Conservation (phyloP, 306 rosid genomes). For the Senna siamea region DNA sequence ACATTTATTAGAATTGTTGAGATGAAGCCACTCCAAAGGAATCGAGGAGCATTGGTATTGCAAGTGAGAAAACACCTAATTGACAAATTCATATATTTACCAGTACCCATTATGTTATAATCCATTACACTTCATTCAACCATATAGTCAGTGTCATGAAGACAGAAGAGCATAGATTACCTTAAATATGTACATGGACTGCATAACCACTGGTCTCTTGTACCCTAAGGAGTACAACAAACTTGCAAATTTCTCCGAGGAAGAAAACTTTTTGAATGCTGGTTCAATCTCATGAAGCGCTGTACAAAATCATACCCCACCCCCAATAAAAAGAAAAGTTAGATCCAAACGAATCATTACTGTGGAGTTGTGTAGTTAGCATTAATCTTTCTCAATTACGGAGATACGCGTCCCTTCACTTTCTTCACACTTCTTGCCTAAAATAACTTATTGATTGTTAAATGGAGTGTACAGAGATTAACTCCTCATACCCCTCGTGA, state of each 20-base stretch:
- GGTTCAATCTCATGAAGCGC: conserved; percentile 90
- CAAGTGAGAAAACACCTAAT: neutral
- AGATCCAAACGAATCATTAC: conserved; percentile 5
- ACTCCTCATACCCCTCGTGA: neutral
- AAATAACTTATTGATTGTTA: conserved; percentile 14
- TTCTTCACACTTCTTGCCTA: conserved; percentile 21
- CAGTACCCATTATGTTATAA: too few species aligned
- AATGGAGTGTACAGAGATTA: neutral
- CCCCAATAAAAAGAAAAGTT: conserved; percentile 21
- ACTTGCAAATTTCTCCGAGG: conserved; percentile 65
- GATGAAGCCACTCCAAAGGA: neutral
- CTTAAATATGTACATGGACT: conserved; percentile 98
- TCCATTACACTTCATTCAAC: conserved; percentile 27
- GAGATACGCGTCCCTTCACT: neutral
- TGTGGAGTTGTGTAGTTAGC: neutral
- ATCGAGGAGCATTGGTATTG: neutral
- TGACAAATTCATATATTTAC: neutral
- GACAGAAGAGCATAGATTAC: conserved; percentile 44
- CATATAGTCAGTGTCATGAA: conserved; percentile 15
- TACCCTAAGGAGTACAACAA: conserved; percentile 76
- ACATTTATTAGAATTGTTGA: neutral
- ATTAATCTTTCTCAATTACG: neutral
- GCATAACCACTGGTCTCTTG: conserved; percentile 77
- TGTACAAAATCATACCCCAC: conserved; percentile 46
- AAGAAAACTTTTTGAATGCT: conserved; percentile 72